Base-by-base conservation (phyloP, 2,329 filamentous ascomycete genomes). In the Aspergillus bombycis region DNA sequence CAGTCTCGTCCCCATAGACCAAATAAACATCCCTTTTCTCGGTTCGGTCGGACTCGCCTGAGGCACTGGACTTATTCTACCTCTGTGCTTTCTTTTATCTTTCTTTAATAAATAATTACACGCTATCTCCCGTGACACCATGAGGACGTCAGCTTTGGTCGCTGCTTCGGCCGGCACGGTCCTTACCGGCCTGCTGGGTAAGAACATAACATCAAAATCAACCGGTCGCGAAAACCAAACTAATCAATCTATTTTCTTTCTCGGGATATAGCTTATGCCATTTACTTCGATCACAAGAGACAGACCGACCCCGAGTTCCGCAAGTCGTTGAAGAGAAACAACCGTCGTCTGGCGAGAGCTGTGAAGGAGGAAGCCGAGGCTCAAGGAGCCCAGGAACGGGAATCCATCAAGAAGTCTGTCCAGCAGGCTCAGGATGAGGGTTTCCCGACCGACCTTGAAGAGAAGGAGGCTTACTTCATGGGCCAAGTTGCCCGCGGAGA, bases 391-490 rank as follows among this genome's bases (percentile, higher is more conserved):
- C 73, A 74, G 65, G 78, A 82, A 66, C 88, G 77, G 75, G 86
- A 91, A 78, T 83, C 85, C 72, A 91, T 99, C 81, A 90, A 90
- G 80, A 80, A 81, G 62, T 88, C 87, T 58, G 91, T 98, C 56
- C 88, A 93, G 72, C 86, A 91, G 72, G 93, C 94, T 71, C 92
- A 93, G 82, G 91, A 91, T 63, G 93, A 96, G 79, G 95, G 94
- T 62, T 97, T 96, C 86, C 95, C 95, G 56, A 85, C 86, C 50
- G 92, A 93, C 73, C 88, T 94, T 41, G 94, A 98, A 78, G 93
- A 97, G 83, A 93, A 92, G 78, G 95, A 99, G 84, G 87, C 89
- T 65, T 99, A 92, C 84, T 99, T 99, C 82, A 96, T 98, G 88
- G 89, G 93, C 78, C 93, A 97, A 81, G 93, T 99, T 68, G 92